phyloP scores from a whole-genome alignment of 1,284 basidiomycete genomes.

The Somion occarium region DNA sequence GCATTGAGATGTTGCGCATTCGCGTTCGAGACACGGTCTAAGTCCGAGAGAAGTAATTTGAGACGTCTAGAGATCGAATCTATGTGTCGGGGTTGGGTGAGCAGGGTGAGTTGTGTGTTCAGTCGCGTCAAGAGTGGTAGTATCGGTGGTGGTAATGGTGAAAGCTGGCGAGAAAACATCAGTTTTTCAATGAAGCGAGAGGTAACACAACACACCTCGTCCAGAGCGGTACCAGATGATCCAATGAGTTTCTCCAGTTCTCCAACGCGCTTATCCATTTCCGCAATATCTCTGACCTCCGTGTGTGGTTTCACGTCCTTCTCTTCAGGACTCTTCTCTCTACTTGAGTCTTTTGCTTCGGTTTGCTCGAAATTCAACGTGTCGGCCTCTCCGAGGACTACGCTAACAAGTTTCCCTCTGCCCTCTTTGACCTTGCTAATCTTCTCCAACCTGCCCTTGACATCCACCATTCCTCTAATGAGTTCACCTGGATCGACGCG shows the following conservation, averaged over 20 bases:
- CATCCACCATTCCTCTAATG: conserved; percentile 70
- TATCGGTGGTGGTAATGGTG: conserved; percentile 75
- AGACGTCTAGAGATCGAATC: conserved; percentile 94
- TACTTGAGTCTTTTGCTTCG: conserved; percentile 16
- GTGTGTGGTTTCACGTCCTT: conserved; percentile 9
- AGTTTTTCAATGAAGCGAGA: background rate
- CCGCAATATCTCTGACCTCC: conserved; percentile 47
- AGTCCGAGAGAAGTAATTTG: conserved; percentile 88
- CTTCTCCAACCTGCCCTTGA: conserved; percentile 61
- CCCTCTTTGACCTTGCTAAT: conserved; percentile 64
- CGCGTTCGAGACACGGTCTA: conserved; percentile 74
- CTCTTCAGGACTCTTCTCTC: conserved; percentile 18
- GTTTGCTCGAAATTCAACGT: conserved; percentile 12
- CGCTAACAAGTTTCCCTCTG: conserved; percentile 58
- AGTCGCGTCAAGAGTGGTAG: conserved; percentile 79
- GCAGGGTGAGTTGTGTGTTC: conserved; percentile 80
- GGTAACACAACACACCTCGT: conserved; percentile 50
- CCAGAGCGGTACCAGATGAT: conserved; percentile 61
- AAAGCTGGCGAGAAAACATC: conserved; percentile 35
- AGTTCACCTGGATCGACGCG: conserved; percentile 69
- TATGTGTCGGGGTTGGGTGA: conserved; percentile 94
- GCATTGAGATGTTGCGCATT: conserved; percentile 39
- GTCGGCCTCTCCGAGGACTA: conserved; percentile 44
- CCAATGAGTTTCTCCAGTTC: conserved; percentile 80
- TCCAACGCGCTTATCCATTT: conserved; percentile 77